Evolutionary conservation across 2,329 filamentous ascomycete species (phyloP), one percentile per base, ranked within the genome.

Genomic region (Alternaria gansuensis): DNA sequence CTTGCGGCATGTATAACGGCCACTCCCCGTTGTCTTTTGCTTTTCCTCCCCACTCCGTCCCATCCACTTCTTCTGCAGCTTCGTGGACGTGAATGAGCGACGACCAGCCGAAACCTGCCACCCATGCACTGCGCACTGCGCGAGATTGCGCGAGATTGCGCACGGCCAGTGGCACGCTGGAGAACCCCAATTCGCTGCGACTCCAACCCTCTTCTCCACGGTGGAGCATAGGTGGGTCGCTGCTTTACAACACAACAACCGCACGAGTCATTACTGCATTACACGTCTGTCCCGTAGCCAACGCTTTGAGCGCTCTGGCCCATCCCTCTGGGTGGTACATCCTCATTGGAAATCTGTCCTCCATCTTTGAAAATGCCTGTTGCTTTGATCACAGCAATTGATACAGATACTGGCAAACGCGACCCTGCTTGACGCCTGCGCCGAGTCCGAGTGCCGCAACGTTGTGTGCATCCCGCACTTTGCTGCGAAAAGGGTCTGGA

Each of bases 391-490:
- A 13, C 11, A 14, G 4, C 11, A 26, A n/a, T 46, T 24, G 13
- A 50, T 17, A 45, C 29, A 11, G 26, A 37, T 40, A 23, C 44
- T 45, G 36, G 6, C 56, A 55, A 59, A 39, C 50, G 23, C 46
- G 60, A 65, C 58, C 60, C 59, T 54, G 53, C 45, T 52, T 48
- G 44, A 28, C 49, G 46, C 57, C 33, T 33, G 50, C 26, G 55
- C 59, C 51, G 52, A 56, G 48, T 45, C 31, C 34, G 57, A 51
- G 40, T 51, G 44, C 44, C 36, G 37, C 60, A 54, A 58, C 58
- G 62, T 65, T 62, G 36, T 57, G 60, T 64, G 62, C 48, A 56
- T 67, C 59, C 64, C 65, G 61, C 70, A 63, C 64, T 65, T 70
- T 61, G 57, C 66, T 55, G 31, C 49, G 56, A 66, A 41, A 54